These are phyloP conservation scores for Fimicolochytrium jonesii DNA, from an alignment of 192 early-diverging fungal species.

Conservation along the genomic window DNA sequence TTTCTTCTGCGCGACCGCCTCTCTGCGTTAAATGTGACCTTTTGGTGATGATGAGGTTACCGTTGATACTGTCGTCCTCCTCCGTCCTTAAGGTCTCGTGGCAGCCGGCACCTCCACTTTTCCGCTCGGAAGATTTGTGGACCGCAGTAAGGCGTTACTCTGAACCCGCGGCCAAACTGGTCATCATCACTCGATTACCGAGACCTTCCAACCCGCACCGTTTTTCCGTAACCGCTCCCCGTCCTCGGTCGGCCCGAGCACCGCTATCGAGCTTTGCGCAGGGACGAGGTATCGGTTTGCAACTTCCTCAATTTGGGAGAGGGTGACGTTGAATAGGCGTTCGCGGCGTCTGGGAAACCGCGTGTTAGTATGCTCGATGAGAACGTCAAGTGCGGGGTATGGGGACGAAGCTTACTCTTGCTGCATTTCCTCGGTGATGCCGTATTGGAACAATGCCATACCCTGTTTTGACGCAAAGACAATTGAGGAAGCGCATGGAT, in stretches of 20 bases:
- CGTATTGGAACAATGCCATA: slow-evolving; percentile 69
- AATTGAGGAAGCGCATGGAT: not conserved
- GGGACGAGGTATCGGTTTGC: slow-evolving; percentile 62
- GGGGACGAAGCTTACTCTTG: too few species aligned
- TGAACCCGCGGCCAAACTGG: too few species aligned
- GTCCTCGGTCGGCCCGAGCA: slow-evolving; percentile 4
- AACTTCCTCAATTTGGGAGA: slow-evolving; percentile 65
- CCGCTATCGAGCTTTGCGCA: slow-evolving; percentile 6
- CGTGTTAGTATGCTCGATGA: not conserved
- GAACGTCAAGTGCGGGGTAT: too few species aligned
- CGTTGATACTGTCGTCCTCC: not conserved
- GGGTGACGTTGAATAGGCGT: slow-evolving; percentile 62
- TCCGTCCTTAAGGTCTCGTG: too few species aligned
- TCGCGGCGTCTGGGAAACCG: slow-evolving; percentile 66
- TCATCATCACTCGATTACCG: too few species aligned
- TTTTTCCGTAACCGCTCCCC: slow-evolving; percentile 8
- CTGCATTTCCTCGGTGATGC: slow-evolving; percentile 79
- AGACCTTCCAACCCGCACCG: too few species aligned
- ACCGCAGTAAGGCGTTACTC: too few species aligned
- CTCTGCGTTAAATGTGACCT: not conserved
- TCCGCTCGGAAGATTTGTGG: too few species aligned
- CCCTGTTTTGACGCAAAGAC: slow-evolving; percentile 51
- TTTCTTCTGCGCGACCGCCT: too few species aligned
- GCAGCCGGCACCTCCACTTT: too few species aligned
- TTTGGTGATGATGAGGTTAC: not conserved